Base-by-base conservation (phyloP, 2,329 filamentous ascomycete genomes). In the Phialophora expanda region DNA sequence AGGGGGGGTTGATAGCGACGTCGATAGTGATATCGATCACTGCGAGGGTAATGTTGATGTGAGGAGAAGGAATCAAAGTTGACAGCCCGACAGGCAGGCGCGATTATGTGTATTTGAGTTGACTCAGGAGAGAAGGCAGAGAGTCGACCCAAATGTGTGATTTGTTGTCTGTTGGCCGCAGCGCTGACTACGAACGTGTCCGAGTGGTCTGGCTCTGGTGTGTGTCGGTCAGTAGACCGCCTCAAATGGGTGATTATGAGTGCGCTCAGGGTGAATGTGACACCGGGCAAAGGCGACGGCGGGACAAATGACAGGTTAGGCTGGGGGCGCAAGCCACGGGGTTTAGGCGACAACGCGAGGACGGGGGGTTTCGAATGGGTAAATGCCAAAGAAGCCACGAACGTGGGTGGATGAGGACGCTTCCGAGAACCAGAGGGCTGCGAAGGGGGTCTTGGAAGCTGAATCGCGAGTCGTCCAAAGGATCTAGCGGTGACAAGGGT, bases 171-270 rank as follows among this genome's bases (percentile, higher is more conserved):
- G 22, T 20, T 34, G 55, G 48, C 61, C 53, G 65, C 64, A 59
- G 38, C 58, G 64, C 59, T 66, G 64, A 66, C 59, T 64, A 22
- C 41, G 38, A 44, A n/a, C 51, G 12, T 22, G 38, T 22, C n/a
- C 46, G 38, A 57, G 38, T 66, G 54, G 58, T 56, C 32, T 59
- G 62, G 62, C 20, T 62, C 50, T n/a, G 30, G 44, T 44, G 54
- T 32, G 53, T 60, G 66, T 68, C 66, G 66, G 66, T 68, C 66
- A 61, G 61, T 56, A 61, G 66, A 68, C 66, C 66, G 66, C 66
- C 66, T 61, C 60, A 66, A 65, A 54, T 28, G 50, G 54, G 53
- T 48, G 58, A n/a, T 56, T 57, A 61, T 57, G 53, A 53, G 48
- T 38, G 48, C 17, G 59, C 53, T 61, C 38, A 56, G 64, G 59